Conservation (phyloP, 208 protist species). For the Strigomonas galati region DNA sequence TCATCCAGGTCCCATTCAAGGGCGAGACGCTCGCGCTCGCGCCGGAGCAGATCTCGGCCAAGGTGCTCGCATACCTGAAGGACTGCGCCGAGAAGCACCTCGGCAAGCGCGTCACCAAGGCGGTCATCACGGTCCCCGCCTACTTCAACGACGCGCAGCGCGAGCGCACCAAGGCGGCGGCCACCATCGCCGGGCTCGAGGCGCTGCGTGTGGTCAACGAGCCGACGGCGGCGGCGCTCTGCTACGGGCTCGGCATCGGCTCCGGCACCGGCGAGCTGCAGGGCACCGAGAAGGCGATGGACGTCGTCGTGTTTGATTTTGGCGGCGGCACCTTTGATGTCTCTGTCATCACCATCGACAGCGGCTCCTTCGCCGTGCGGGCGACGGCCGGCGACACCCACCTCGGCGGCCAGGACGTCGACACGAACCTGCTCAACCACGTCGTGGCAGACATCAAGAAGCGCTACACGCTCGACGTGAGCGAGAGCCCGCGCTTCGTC, state of each 20-base stretch:
- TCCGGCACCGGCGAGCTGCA: slow-evolving; percentile 47
- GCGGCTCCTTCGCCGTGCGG: slow-evolving; percentile 97
- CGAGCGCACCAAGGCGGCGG: slow-evolving; percentile 97
- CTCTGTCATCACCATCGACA: slow-evolving; percentile 97
- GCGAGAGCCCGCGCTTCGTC: slow-evolving; percentile 34
- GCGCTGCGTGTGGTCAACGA: slow-evolving; percentile 99
- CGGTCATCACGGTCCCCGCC: slow-evolving; percentile 98
- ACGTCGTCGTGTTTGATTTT: slow-evolving; percentile 98
- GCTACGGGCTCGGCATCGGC: slow-evolving; percentile 96
- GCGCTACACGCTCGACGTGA: slow-evolving; percentile 87
- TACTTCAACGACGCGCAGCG: slow-evolving; percentile 99
- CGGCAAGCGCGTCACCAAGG: slow-evolving; percentile 90
- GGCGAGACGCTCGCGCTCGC: slow-evolving; percentile 67
- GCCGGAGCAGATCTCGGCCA: slow-evolving; percentile 96
- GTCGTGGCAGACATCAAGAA: slow-evolving; percentile 90
- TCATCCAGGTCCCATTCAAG: slow-evolving; percentile 55
- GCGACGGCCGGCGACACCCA: slow-evolving; percentile 99
- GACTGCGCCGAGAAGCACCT: slow-evolving; percentile 93
- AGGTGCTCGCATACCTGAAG: slow-evolving; percentile 98
- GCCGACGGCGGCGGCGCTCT: slow-evolving; percentile 98
- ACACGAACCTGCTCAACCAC: slow-evolving; percentile 95
- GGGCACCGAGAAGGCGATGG: slow-evolving; percentile 25
- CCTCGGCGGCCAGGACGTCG: slow-evolving; percentile 98
- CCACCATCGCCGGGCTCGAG: slow-evolving; percentile 96
- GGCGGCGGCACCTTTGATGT: slow-evolving; percentile 99